Evolutionary conservation across 768 basidiomycete species (phyloP), one percentile per base, ranked within the genome.

Genomic region (Sporobolomyces phaffii): DNA sequence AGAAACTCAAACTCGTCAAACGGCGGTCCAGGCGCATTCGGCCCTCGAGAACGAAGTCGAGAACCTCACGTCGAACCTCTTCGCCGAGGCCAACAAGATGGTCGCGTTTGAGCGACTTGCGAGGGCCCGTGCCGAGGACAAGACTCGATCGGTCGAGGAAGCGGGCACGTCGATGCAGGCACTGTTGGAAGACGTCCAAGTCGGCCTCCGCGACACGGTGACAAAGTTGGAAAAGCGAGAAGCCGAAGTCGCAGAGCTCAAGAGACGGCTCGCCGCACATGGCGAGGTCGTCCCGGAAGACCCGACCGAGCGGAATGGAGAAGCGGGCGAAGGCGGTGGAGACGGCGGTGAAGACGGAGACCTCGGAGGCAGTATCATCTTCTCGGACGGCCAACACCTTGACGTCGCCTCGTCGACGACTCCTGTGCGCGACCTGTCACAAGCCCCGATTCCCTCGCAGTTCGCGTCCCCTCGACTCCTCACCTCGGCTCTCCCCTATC

Each of bases 1-100:
- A 74, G 94, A 96, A 79, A 91, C 93, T 18, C 86, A 90, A 2
- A 84, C 87, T 71, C 84, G 94, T 18, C 92, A 91, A 17, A 87
- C 90, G 77, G 93, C 93, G 1, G 93, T 94, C 78, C 84, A 81
- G 54, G 91, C 90, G 7, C 73, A 74, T 60, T 84, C 87, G 38
- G 80, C 77, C 1, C 94, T 99, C 56, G 94, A 99, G 80, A 85
- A 87, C 79, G 94, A 99, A 68, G 81, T 99, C 56, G 92, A 96
- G 76, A 90, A 94, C 77, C 85, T 99, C 67, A 91, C 91, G 68
- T 91, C 91, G 20, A 84, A 80, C 52, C 80, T 99, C 22, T 99
- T 99, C 75, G 83, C 84, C 57, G 88, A 96, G 78, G 94, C 94
- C 9, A 98, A 99, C 77, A 86, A 83, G 9, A 99, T 99, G 96